Evolutionary conservation across 176 grass and related monocot species (phyloP).

Genomic region (Tuctoria greenei): DNA sequence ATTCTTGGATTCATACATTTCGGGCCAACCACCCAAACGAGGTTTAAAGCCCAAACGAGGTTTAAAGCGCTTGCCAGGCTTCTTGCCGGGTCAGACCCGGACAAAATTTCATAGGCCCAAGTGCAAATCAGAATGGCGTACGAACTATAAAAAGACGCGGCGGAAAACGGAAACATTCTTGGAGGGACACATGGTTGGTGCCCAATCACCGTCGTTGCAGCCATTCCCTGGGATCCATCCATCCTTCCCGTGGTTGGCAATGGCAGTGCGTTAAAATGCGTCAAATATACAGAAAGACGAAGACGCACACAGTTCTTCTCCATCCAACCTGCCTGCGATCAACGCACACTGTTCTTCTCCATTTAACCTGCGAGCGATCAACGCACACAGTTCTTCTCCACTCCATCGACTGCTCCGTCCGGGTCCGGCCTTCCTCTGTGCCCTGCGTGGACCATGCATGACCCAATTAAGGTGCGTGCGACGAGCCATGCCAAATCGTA

Average conservation of each 20-base stretch:
- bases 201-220: neutral
- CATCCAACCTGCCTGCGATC: neutral
- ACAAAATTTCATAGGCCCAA: no score
- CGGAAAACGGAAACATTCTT: neutral
- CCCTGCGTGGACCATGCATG: neutral
- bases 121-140: no score
- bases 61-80: no score
- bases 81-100: no score
- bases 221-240: slow-evolving; percentile 4
- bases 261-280: neutral
- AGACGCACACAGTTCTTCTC: no score
- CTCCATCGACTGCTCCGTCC: neutral
- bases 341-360: no score
- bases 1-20: no score
- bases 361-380: no score
- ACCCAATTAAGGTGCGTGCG: neutral
- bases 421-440: neutral
- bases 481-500: neutral
- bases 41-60: no score
- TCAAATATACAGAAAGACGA: neutral
- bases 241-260: neutral
- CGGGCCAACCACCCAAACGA: no score
- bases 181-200: slow-evolving; percentile 13
- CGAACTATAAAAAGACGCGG: no score
- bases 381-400: slow-evolving; percentile 5